Conservation (phyloP, 73 alveolate genomes). For the Uronychia setigera region DNA sequence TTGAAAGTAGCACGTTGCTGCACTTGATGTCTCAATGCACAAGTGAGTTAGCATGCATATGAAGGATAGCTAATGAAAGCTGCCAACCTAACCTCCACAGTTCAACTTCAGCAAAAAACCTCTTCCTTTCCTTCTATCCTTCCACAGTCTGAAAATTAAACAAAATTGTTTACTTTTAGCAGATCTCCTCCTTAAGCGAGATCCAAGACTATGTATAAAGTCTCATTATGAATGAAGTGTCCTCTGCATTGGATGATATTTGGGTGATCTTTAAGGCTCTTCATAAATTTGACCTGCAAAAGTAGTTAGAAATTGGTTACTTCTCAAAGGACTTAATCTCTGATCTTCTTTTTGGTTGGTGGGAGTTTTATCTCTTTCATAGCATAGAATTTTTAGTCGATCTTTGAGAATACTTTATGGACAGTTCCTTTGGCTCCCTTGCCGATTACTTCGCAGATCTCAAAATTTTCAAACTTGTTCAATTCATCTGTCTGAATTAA, state of each 20-base stretch:
- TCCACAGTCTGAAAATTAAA: constrained; percentile 14
- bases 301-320: neutral
- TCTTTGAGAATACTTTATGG: constrained; percentile 7
- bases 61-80: constrained; percentile 47
- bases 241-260: constrained; percentile 61
- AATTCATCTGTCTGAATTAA: too few species aligned
- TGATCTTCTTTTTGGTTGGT: neutral
- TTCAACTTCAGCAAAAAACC: constrained; percentile 55
- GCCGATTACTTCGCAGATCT: constrained; percentile 15
- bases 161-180: constrained; percentile 11
- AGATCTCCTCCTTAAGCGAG: constrained; percentile 73
- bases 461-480: too few species aligned
- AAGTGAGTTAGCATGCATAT: constrained; percentile 51
- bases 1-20: constrained; percentile 38
- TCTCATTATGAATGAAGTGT: constrained; percentile 90
- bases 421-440: constrained; percentile 29
- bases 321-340: neutral
- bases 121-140: constrained; percentile 26
- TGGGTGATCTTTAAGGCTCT: constrained; percentile 11
- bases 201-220: constrained; percentile 79
- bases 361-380: constrained; percentile 17
- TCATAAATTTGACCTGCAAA: neutral
- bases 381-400: constrained; percentile 8
- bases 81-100: constrained; percentile 67
- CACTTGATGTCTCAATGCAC: constrained; percentile 65